Conservation (phyloP, 257 asterid genomes). For the Ballota nigra region DNA sequence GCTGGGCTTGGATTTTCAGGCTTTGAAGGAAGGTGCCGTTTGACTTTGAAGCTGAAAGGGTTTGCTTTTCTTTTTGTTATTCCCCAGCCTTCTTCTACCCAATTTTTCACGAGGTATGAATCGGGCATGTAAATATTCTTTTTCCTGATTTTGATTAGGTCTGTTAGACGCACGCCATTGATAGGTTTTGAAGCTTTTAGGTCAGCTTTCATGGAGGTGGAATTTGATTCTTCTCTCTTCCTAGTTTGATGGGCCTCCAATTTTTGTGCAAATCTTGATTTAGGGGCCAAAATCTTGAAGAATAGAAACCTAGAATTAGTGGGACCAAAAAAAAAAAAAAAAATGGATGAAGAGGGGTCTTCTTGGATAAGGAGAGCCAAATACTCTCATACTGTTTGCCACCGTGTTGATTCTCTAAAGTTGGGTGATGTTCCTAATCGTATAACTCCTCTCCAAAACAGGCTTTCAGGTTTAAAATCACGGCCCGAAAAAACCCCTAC, state of each 20-base stretch:
- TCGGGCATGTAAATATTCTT: constrained; percentile 10
- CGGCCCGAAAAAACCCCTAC: constrained; percentile 28
- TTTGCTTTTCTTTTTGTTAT: constrained; percentile 13
- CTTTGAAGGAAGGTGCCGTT: constrained; percentile 53
- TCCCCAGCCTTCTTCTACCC: constrained; percentile 7
- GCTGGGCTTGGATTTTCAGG: constrained; percentile 35
- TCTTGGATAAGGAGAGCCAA: constrained; percentile 93
- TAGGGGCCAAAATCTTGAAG: constrained; percentile 31
- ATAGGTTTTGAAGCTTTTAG: constrained; percentile 27
- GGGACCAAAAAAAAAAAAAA: constrained; percentile 7
- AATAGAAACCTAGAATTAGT: constrained; percentile 15
- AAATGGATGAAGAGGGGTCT: constrained; percentile 75
- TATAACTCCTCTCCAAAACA: constrained; percentile 33
- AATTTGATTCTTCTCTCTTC: constrained; percentile 35
- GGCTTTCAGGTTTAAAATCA: constrained; percentile 32
- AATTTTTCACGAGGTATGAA: constrained; percentile 26
- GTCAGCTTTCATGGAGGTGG: constrained; percentile 31
- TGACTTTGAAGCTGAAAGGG: constrained; percentile 62
- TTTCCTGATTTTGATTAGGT: constrained; percentile 17
- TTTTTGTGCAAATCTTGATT: constrained; percentile 15
- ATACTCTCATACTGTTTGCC: constrained; percentile 78
- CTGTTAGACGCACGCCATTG: neutral
- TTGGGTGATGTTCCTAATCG: constrained; percentile 43
- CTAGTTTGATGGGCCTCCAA: constrained; percentile 37
- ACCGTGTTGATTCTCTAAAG: constrained; percentile 66